Evolutionary conservation across 345 rosid genomes (phyloP).

Genomic region (Lenwebbia sp.): DNA sequence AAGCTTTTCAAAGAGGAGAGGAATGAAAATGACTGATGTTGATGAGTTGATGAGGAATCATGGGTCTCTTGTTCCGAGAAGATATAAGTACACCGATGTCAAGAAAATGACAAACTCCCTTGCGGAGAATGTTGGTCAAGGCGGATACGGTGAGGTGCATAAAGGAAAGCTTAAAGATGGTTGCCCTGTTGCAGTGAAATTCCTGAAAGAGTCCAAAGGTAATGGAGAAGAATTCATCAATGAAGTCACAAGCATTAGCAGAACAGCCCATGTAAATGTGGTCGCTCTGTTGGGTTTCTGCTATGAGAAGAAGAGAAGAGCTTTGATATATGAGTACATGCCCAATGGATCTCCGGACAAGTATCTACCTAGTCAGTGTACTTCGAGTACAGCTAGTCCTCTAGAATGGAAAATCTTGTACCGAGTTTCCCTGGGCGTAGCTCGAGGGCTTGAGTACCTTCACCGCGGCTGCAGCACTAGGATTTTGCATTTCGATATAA

Average conservation of each 20-base stretch:
- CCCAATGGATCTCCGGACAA: slow-evolving; percentile 17
- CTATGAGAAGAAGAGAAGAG: slow-evolving; percentile 11
- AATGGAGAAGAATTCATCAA: slow-evolving; percentile 27
- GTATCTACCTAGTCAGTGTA: background rate
- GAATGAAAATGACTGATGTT: background rate
- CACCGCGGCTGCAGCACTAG: slow-evolving; percentile 41
- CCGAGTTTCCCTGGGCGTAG: slow-evolving; percentile 17
- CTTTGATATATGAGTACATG: slow-evolving; percentile 4
- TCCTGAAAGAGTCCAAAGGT: slow-evolving; percentile 1
- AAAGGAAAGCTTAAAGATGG: slow-evolving; percentile 25
- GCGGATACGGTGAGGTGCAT: slow-evolving; percentile 25
- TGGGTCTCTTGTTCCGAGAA: background rate
- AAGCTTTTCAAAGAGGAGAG: background rate
- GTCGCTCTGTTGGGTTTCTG: slow-evolving; percentile 27
- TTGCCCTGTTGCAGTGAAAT: slow-evolving; percentile 17
- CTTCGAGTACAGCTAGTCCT: background rate
- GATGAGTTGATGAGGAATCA: background rate
- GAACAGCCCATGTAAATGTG: slow-evolving; percentile 3
- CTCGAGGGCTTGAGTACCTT: slow-evolving; percentile 40
- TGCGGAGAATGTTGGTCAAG: slow-evolving; percentile 19
- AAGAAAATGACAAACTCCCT: slow-evolving; percentile 9
- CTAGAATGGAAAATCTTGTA: slow-evolving; percentile 3
- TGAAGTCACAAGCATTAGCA: slow-evolving; percentile 22
- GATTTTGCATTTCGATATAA: slow-evolving; percentile 41
- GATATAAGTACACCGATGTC: background rate